These are phyloP conservation scores for Pseudogymnoascus sp. DNA, from an alignment of 2,329 filamentous ascomycete genomes.

Conservation along the genomic window DNA sequence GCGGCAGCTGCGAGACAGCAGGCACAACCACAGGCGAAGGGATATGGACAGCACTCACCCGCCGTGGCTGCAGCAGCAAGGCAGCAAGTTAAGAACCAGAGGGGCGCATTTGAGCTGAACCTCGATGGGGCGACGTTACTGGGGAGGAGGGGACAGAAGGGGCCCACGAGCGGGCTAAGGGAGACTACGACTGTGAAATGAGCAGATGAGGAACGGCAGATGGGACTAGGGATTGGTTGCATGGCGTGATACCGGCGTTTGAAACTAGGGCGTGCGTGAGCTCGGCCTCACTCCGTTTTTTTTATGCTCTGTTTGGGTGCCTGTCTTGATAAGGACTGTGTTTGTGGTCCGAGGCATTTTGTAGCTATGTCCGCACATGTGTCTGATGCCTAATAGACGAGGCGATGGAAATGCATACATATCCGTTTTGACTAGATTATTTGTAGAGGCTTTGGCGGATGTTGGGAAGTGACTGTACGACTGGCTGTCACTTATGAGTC, in stretches of 20 bases:
- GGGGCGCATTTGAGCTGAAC: slow-evolving; percentile 84
- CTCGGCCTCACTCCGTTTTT: background rate
- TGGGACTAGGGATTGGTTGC: background rate
- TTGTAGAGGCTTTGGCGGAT: background rate
- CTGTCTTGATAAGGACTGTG: background rate
- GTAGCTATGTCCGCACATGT: background rate
- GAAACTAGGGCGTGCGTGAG: background rate
- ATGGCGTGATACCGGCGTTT: slow-evolving; percentile 5
- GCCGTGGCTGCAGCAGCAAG: slow-evolving; percentile 76
- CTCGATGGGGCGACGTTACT: slow-evolving; percentile 85
- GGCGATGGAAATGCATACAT: background rate
- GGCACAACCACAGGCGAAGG: slow-evolving; percentile 36
- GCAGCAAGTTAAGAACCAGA: slow-evolving; percentile 64
- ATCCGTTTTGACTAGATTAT: background rate
- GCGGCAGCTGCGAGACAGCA: slow-evolving; percentile 52
- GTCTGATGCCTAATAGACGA: background rate
- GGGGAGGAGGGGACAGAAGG: slow-evolving; percentile 57
- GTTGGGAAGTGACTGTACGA: background rate
- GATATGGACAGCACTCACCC: slow-evolving; percentile 85
- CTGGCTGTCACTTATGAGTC: background rate
- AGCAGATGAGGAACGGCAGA: slow-evolving; percentile 15
- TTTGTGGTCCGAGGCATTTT: background rate
- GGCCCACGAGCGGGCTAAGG: slow-evolving; percentile 21
- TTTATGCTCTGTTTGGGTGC: background rate
- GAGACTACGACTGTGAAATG: slow-evolving; percentile 21